Evolutionary conservation across 495 filamentous ascomycete species (phyloP).

Genomic region (Penicillium simplicissimum): DNA sequence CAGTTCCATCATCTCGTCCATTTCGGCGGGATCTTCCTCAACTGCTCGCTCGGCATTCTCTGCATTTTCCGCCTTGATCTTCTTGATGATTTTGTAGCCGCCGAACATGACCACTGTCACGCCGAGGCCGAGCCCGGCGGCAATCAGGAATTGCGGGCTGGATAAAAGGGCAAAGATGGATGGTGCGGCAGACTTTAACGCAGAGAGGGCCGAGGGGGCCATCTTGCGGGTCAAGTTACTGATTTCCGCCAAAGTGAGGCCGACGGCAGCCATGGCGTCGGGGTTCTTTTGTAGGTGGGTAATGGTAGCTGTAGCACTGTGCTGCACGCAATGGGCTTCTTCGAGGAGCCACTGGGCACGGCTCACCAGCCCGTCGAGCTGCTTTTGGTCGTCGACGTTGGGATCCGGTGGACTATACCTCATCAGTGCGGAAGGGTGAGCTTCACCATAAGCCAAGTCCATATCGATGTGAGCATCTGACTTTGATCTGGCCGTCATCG

Average conservation of each 20-base stretch:
- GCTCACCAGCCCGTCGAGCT: slow-evolving; percentile 61
- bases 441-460: slow-evolving; percentile 80
- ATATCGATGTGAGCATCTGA: slow-evolving; percentile 74
- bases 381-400: slow-evolving; percentile 52
- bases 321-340: slow-evolving; percentile 84
- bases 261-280: slow-evolving; percentile 92
- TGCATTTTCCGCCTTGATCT: slow-evolving; percentile 51
- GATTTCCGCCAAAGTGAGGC: slow-evolving; percentile 89
- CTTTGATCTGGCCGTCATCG: slow-evolving; percentile 35
- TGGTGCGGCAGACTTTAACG: slow-evolving; percentile 77
- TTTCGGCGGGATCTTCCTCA: slow-evolving; percentile 26
- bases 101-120: slow-evolving; percentile 93
- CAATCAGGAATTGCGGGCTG: slow-evolving; percentile 90
- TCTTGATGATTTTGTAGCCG: slow-evolving; percentile 95
- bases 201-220: slow-evolving; percentile 72
- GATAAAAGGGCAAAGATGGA: slow-evolving; percentile 83
- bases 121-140: slow-evolving; percentile 82
- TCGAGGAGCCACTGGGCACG: slow-evolving; percentile 72
- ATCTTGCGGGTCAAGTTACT: slow-evolving; percentile 79
- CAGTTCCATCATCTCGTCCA: slow-evolving; percentile 62
- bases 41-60: slow-evolving; percentile 4
- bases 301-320: slow-evolving; percentile 81
- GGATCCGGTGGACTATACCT: slow-evolving; percentile 34
- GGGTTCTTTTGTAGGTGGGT: slow-evolving; percentile 86
- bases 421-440: slow-evolving; percentile 42